Conservation (phyloP, 2,329 filamentous ascomycete species). For the Clarireedia homoeocarpa region DNA sequence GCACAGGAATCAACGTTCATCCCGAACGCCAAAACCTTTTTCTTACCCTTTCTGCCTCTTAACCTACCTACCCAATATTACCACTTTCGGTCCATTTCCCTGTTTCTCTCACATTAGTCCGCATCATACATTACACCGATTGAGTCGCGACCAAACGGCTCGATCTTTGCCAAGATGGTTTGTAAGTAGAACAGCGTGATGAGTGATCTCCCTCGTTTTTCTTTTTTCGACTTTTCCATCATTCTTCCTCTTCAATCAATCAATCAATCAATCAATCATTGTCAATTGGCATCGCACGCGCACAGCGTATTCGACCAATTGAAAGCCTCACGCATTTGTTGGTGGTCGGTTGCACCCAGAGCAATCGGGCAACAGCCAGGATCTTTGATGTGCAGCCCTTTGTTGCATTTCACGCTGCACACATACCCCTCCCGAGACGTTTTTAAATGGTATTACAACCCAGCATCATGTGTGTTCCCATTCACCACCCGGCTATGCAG, state of each 20-base stretch:
- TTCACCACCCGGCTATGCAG: not conserved
- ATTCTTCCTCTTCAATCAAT: not conserved
- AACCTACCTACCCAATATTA: too few relatives aligned
- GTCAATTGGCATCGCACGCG: not conserved
- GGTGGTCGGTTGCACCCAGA: not conserved
- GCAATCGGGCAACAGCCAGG: not conserved
- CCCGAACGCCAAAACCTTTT: too few relatives aligned
- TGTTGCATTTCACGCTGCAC: not conserved
- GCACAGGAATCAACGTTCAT: too few relatives aligned
- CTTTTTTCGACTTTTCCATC: constrained; percentile 9
- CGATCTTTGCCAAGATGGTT: constrained; percentile 14
- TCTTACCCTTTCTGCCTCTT: too few relatives aligned
- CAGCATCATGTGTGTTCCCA: not conserved
- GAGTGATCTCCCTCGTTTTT: constrained; percentile 1
- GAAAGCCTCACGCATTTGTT: not conserved
- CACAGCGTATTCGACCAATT: not conserved
- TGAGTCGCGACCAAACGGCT: not conserved
- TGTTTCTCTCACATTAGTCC: too few relatives aligned
- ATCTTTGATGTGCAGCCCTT: constrained; percentile 5
- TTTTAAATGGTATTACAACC: not conserved
- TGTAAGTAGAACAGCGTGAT: constrained; percentile 13
- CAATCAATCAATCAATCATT: not conserved
- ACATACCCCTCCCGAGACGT: not conserved
- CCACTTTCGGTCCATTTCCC: too few relatives aligned
- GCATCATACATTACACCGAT: too few relatives aligned